These are phyloP conservation scores for Botryotinia convoluta DNA, from an alignment of 2,329 filamentous ascomycete species.

Conservation along the genomic window DNA sequence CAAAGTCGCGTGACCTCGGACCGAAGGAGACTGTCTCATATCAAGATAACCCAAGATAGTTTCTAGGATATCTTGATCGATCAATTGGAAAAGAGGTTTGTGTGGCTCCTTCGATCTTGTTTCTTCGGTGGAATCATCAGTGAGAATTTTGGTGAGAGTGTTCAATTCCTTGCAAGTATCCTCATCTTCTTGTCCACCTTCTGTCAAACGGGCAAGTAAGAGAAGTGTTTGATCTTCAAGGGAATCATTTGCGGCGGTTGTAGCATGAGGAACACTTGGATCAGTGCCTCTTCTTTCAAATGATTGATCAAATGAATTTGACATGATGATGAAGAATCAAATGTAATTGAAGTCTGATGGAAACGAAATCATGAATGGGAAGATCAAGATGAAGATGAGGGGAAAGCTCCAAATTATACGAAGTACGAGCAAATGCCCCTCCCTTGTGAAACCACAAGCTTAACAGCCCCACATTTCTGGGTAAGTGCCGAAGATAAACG, in stretches of 20 bases:
- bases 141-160: constrained; percentile 57
- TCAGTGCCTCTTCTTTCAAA: constrained; percentile 24
- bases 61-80: constrained; percentile 75
- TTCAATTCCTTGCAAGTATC: constrained; percentile 62
- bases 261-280: constrained; percentile 27
- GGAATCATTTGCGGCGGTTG: constrained; percentile 29
- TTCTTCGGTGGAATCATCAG: constrained; percentile 43
- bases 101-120: constrained; percentile 34
- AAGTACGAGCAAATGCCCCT: neutral
- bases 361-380: neutral
- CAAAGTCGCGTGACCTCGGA: constrained; percentile 79
- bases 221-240: constrained; percentile 36
- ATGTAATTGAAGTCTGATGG: neutral
- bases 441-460: constrained; percentile 7
- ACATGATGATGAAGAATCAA: constrained; percentile 8
- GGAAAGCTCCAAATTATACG: neutral
- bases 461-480: constrained; percentile 5
- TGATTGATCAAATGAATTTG: constrained; percentile 9
- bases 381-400: constrained; percentile 11
- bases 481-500: neutral
- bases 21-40: constrained; percentile 68
- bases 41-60: constrained; percentile 85
- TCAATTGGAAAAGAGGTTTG: constrained; percentile 48
- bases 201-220: constrained; percentile 84
- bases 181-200: constrained; percentile 79